phyloP scores from a whole-genome alignment of 2,329 filamentous ascomycete genomes.

The Arachnomyces sp. region DNA sequence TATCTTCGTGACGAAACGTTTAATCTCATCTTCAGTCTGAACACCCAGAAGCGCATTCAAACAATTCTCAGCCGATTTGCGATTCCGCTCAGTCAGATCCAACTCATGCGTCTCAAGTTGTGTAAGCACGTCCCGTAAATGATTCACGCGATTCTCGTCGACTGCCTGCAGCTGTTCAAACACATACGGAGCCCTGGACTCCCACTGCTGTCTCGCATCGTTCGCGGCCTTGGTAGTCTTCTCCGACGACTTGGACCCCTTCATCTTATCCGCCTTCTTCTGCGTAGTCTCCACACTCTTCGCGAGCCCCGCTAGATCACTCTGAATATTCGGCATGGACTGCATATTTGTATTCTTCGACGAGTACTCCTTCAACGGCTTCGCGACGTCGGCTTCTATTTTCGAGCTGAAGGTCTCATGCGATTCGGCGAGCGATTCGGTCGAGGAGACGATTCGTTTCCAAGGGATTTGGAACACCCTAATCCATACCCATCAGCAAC shows the following conservation, averaged over 20 bases:
- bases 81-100: conserved; percentile 71
- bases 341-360: conserved; percentile 65
- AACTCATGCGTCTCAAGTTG: conserved; percentile 89
- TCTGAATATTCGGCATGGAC: conserved; percentile 70
- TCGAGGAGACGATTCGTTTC: conserved; percentile 74
- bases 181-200: conserved; percentile 87
- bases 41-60: conserved; percentile 78
- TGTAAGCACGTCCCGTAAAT: conserved; percentile 81
- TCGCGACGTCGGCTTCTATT: conserved; percentile 86
- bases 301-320: conserved; percentile 70
- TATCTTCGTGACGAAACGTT: conserved; percentile 34
- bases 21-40: conserved; percentile 78
- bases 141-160: conserved; percentile 82
- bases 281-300: conserved; percentile 78
- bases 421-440: conserved; percentile 71
- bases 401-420: conserved; percentile 71
- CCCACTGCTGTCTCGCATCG: conserved; percentile 75
- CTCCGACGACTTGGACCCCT: conserved; percentile 58
- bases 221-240: conserved; percentile 77
- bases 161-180: conserved; percentile 87
- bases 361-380: conserved; percentile 68
- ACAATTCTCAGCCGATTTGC: conserved; percentile 66
- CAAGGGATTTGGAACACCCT: conserved; percentile 88
- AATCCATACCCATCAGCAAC: conserved; percentile 13
- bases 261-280: conserved; percentile 76